Conservation (phyloP, 2,329 filamentous ascomycete species). For the Claviceps spartinae region DNA sequence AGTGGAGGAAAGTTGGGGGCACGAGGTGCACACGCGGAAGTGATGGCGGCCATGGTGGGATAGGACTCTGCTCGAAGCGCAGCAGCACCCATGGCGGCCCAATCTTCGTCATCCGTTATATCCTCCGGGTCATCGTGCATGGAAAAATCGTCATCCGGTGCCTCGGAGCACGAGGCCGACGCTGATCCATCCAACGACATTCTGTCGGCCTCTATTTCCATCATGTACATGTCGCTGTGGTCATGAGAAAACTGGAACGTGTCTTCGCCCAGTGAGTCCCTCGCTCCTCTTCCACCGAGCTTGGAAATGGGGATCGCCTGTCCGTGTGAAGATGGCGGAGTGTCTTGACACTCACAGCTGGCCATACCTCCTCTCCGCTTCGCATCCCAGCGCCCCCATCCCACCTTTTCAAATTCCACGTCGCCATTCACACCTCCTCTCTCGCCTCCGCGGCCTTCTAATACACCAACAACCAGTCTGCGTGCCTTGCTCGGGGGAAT, state of each 20-base stretch:
- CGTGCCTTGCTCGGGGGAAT: slow-evolving; percentile 84
- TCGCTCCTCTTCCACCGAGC: slow-evolving; percentile 27
- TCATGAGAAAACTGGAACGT: slow-evolving; percentile 67
- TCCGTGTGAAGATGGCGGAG: slow-evolving; percentile 28
- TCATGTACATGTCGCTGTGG: slow-evolving; percentile 49
- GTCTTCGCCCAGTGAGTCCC: slow-evolving; percentile 51
- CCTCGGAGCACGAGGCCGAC: slow-evolving; percentile 65
- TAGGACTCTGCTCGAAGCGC: slow-evolving; percentile 61
- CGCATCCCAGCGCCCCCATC: slow-evolving; percentile 94
- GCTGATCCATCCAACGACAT: slow-evolving; percentile 71
- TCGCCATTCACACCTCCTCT: slow-evolving; percentile 52
- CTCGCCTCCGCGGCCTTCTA: slow-evolving; percentile 64
- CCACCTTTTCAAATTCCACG: slow-evolving; percentile 85
- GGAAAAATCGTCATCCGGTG: slow-evolving; percentile 48
- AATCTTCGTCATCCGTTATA: slow-evolving; percentile 90
- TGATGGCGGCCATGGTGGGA: slow-evolving; percentile 39
- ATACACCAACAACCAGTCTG: slow-evolving; percentile 77
- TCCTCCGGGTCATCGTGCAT: slow-evolving; percentile 70
- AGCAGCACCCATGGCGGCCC: slow-evolving; percentile 78
- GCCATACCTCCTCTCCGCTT: slow-evolving; percentile 56
- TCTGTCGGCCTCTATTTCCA: slow-evolving; percentile 80
- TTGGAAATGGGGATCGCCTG: slow-evolving; percentile 45
- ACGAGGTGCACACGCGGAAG: slow-evolving; percentile 32
- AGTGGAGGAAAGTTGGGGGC: slow-evolving; percentile 34
- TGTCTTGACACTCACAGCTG: slow-evolving; percentile 29